Evolutionary conservation across 2,329 filamentous ascomycete species (phyloP).

Genomic region (Gremmenia infestans): DNA sequence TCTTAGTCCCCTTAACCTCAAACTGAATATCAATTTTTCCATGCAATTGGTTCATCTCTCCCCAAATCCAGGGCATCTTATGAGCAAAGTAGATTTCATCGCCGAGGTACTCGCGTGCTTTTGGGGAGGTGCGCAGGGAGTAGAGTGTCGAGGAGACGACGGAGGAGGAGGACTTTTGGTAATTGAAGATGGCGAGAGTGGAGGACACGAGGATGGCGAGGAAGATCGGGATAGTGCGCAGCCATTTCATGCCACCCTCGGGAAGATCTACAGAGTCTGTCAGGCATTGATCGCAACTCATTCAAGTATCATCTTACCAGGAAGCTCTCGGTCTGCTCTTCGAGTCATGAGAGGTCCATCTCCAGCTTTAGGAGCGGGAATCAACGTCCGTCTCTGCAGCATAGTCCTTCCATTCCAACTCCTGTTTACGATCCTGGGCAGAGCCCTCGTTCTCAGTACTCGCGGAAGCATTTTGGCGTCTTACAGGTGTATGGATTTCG

Average conservation of each 20-base stretch:
- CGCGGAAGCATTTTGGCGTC: conserved; percentile 26
- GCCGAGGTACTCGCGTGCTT: conserved; percentile 73
- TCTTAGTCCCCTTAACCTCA: conserved; percentile 74
- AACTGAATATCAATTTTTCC: conserved; percentile 86
- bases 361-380: conserved; percentile 52
- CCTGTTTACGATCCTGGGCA: conserved; percentile 14
- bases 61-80: conserved; percentile 77
- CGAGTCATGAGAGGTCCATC: conserved; percentile 62
- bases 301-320: conserved; percentile 41
- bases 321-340: conserved; percentile 60
- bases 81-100: conserved; percentile 80
- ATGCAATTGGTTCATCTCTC: conserved; percentile 89
- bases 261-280: conserved; percentile 20
- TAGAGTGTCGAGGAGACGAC: conserved; percentile 87
- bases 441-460: conserved; percentile 23
- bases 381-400: conserved; percentile 41
- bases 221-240: conserved; percentile 77
- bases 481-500: neutral
- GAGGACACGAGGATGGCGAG: conserved; percentile 62
- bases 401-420: conserved; percentile 11
- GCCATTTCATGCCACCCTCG: conserved; percentile 48
- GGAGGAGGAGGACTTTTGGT: conserved; percentile 88
- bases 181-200: conserved; percentile 93
- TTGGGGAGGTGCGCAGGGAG: conserved; percentile 74
- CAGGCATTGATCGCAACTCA: neutral